Evolutionary conservation across 331 rosid species (phyloP).

Genomic region (Ulmus americana): DNA sequence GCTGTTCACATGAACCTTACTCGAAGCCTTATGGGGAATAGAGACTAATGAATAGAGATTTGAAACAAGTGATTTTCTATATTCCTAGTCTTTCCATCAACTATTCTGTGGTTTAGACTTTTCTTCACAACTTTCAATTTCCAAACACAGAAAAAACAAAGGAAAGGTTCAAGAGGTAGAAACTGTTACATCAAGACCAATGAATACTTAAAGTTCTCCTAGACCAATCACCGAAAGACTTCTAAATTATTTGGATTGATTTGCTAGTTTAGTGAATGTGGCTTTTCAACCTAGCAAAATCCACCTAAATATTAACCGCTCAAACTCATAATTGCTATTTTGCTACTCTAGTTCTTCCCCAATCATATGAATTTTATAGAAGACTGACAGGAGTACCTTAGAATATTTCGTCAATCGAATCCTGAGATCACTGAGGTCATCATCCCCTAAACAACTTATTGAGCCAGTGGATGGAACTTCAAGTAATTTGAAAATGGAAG

Average conservation of each 20-base stretch:
- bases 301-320: not conserved
- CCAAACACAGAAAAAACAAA: too few relatives aligned
- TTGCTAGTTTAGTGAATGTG: not conserved
- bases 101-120: too few relatives aligned
- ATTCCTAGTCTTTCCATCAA: too few relatives aligned
- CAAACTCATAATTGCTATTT: not conserved
- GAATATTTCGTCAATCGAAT: conserved; percentile 67
- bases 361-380: conserved; percentile 18
- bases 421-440: conserved; percentile 43
- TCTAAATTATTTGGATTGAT: too few relatives aligned
- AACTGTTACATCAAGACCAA: too few relatives aligned
- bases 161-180: too few relatives aligned
- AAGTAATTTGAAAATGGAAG: conserved; percentile 50
- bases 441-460: conserved; percentile 28
- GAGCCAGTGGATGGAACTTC: conserved; percentile 32
- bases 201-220: too few relatives aligned
- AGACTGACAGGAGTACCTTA: conserved; percentile 35
- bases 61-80: too few relatives aligned
- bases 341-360: not conserved
- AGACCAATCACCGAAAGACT: too few relatives aligned
- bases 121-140: too few relatives aligned
- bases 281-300: not conserved
- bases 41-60: conserved; percentile 3
- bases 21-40: conserved; percentile 13
- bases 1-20: conserved; percentile 17